Base-by-base conservation (phyloP, 768 basidiomycete genomes). In the Boletus sensibilis region DNA sequence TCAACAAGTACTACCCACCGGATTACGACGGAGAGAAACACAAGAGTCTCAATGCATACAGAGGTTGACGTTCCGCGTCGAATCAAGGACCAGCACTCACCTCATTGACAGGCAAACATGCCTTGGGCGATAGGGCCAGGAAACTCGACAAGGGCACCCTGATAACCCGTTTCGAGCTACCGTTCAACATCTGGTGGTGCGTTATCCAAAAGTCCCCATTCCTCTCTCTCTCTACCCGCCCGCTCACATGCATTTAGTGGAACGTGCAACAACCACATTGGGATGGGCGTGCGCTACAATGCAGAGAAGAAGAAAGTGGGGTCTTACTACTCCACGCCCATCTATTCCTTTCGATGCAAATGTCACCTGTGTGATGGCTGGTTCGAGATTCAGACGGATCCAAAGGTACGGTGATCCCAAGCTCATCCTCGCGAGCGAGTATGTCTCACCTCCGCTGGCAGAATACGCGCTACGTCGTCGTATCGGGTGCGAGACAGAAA, bases 221-320 rank as follows among this genome's bases (percentile, higher is more conserved):
- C 37, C 37, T n/a, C 5, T 23, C 2, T 2, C 16, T 16, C 8
- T 2, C 5, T 18, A 7, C 21, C 12, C 34, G 23, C 7, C 31
- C 39, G 16, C 25, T 50, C 33, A 47, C 37, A 37, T 23, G 18
- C 21, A 55, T 8, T 27, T 73, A 98, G 96, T 66, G 92, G 87
- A 34, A 88, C 88, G 75, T 99, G 96, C 75, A 87, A 95, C 71
- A 89, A 90, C 63, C 97, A 98, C 75, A 92, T 99, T 49, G 97
- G 97, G 12, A 97, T 97, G 84, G 97, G 97, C 23, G 97, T 99
- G 2, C 90, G 97, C n/a, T 99, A 98, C 78, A 99, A 99, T 63
- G 97, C 97, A 0, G 95, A 98, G 74, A 99, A 99, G 83, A 90
- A 90, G 78, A 98, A 96, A 73, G 83, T 98, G 34, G 97, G 97